Conservation (phyloP, 2,329 filamentous ascomycete species). For the Claviceps lovelessii region DNA sequence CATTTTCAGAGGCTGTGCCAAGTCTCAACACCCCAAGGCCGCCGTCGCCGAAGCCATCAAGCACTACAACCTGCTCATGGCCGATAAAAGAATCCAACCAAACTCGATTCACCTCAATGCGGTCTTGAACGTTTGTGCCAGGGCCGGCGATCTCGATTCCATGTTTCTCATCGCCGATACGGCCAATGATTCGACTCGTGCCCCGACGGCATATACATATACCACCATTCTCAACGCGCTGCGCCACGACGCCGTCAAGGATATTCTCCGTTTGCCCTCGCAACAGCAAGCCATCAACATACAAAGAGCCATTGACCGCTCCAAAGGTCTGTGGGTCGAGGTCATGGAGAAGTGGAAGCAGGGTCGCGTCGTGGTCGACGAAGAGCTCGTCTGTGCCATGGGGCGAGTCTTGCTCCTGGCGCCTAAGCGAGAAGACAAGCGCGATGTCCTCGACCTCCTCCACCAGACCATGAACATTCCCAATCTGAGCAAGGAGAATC, state of each 20-base stretch:
- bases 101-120: conserved; percentile 80
- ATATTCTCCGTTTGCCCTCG: conserved; percentile 12
- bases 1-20: conserved; percentile 61
- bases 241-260: conserved; percentile 22
- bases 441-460: conserved; percentile 61
- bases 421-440: conserved; percentile 42
- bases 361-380: conserved; percentile 59
- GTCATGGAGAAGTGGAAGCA: conserved; percentile 61
- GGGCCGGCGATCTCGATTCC: conserved; percentile 60
- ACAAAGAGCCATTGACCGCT: conserved; percentile 45
- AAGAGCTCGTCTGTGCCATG: conserved; percentile 68
- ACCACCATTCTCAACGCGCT: conserved; percentile 72
- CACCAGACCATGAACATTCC: conserved; percentile 70
- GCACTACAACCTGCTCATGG: conserved; percentile 63
- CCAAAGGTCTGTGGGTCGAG: conserved; percentile 66
- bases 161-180: conserved; percentile 65
- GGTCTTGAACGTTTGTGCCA: conserved; percentile 66
- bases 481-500: conserved; percentile 30
- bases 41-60: conserved; percentile 55
- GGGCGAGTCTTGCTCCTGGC: conserved; percentile 60
- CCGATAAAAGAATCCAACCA: conserved; percentile 48
- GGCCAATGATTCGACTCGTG: conserved; percentile 47
- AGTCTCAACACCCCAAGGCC: conserved; percentile 40
- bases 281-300: conserved; percentile 21
- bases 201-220: conserved; percentile 59